Evolutionary conservation across 2,329 filamentous ascomycete species (phyloP), one percentile per base, ranked within the genome.

Genomic region (Ophiostoma sp.): DNA sequence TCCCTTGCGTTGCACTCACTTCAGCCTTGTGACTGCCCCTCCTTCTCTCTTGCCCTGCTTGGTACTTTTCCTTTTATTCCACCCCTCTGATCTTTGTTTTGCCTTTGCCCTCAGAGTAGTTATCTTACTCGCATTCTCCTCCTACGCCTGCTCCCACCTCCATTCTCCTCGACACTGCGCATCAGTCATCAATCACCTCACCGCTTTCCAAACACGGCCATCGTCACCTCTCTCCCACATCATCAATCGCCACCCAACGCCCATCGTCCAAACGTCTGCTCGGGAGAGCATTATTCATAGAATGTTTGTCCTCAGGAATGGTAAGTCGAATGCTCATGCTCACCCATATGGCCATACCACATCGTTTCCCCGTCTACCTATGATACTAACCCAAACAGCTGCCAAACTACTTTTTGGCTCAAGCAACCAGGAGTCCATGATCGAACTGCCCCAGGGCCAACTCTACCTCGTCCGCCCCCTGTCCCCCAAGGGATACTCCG

Each of bases 401-500:
- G 91, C 92, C 81, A 97, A 97, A 81, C 89, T 95, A 77, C 89
- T 98, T 78, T 98, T 98, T 79, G 93, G 96, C 78, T 87, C 85
- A 72, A 87, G 87, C 76, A 92, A 89, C 78, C 94, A 97, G 80
- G 94, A 98, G 83, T 91, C 93, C 67, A 88, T 99, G 78, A 93
- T 97, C 80, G 94, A 98, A 79, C 89, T 99, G 62, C 89, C 94
- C 20, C 93, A 98, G 80, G 95, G 95, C 78, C 94, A 98, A 80
- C 92, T 99, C 64, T 99, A 97, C 80, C 90, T 99, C 75, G 95
- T 99, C 76, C 92, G 95, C 76, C 95, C 95, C 13, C 87, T 93
- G 67, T 98, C 94, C 8, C 93, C 94, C 71, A 99, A 99, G 80
- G 95, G 95, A 74, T 98, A 97, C 79, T 97, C 94, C 1, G 95